Percentiles rank a stretch among this genome's conserved stretches.
Evolutionary conservation across 345 rosid species (phyloP).

Genomic region (Brassica cretica): DNA sequence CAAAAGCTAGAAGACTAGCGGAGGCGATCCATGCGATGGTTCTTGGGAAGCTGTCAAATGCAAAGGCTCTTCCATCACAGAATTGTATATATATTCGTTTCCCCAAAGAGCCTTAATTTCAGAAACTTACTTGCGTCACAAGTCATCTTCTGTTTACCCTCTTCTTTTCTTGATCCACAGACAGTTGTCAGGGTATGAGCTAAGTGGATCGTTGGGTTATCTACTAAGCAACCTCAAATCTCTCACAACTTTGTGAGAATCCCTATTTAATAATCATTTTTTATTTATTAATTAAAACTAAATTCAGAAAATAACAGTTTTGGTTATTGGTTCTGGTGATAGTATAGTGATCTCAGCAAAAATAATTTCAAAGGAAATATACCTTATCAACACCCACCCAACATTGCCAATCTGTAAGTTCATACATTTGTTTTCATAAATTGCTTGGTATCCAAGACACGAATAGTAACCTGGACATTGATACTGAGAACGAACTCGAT

Average conservation of each 20-base stretch:
- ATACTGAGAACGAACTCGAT: conserved; percentile 58
- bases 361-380: conserved; percentile 75
- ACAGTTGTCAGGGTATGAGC: conserved; percentile 65
- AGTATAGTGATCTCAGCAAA: conserved; percentile 87
- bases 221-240: conserved; percentile 80
- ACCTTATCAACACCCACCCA: conserved; percentile 96
- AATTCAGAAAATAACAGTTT: conserved; percentile 11
- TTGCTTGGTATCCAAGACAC: conserved; percentile 7
- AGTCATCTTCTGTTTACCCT: not conserved
- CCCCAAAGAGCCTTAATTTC: not conserved
- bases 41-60: too few relatives aligned
- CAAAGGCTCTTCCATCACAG: too few relatives aligned
- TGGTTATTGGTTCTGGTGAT: conserved; percentile 46
- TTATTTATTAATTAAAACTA: not conserved
- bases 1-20: too few relatives aligned
- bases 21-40: too few relatives aligned
- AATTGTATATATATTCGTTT: too few relatives aligned
- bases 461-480: conserved; percentile 15
- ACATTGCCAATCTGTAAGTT: conserved; percentile 58
- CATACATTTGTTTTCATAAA: not conserved
- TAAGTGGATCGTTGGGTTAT: conserved; percentile 79
- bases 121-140: conserved; percentile 3
- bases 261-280: conserved; percentile 12
- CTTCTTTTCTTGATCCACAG: conserved; percentile 41
- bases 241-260: conserved; percentile 71